Percentiles rank a stretch among this genome's conserved stretches.
These are phyloP conservation scores for Populus hybrid DNA, from an alignment of 441 rosid genomes.

Conservation along the genomic window DNA sequence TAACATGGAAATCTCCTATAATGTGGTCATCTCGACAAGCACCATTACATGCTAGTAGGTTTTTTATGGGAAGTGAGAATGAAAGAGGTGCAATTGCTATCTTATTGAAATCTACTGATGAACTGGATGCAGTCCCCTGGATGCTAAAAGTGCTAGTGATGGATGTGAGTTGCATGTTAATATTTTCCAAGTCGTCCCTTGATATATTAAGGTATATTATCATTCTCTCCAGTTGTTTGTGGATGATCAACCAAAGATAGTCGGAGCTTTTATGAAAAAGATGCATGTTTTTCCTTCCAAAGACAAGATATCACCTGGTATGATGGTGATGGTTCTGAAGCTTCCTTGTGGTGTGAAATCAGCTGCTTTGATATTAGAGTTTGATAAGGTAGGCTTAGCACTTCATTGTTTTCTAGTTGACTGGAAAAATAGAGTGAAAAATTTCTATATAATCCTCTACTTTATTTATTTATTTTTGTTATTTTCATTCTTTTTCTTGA, in stretches of 20 bases:
- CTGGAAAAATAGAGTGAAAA: too few relatives aligned
- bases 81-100: conserved; percentile 79
- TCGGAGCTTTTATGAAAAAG: conserved; percentile 51
- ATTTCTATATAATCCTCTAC: too few relatives aligned
- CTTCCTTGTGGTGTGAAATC: conserved; percentile 70
- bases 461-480: too few relatives aligned
- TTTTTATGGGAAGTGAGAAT: conserved; percentile 95
- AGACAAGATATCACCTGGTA: conserved; percentile 88
- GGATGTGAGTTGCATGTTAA: conserved; percentile 52
- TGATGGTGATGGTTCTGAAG: conserved; percentile 83
- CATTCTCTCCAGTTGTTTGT: conserved; percentile 71
- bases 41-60: conserved; percentile 76
- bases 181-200: conserved; percentile 90
- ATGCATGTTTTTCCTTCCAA: conserved; percentile 76
- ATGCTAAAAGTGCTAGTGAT: conserved; percentile 21
- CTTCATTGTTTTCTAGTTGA: not conserved
- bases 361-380: conserved; percentile 71
- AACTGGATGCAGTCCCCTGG: conserved; percentile 23
- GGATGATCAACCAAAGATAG: conserved; percentile 53
- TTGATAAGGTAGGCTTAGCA: conserved; percentile 68
- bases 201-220: conserved; percentile 87
- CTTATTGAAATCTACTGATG: conserved; percentile 53
- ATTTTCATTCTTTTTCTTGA: too few relatives aligned
- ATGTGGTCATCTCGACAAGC: conserved; percentile 62
- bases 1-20: conserved; percentile 69